Conservation (phyloP, 441 rosid species). For the Bruguiera hainesii region DNA sequence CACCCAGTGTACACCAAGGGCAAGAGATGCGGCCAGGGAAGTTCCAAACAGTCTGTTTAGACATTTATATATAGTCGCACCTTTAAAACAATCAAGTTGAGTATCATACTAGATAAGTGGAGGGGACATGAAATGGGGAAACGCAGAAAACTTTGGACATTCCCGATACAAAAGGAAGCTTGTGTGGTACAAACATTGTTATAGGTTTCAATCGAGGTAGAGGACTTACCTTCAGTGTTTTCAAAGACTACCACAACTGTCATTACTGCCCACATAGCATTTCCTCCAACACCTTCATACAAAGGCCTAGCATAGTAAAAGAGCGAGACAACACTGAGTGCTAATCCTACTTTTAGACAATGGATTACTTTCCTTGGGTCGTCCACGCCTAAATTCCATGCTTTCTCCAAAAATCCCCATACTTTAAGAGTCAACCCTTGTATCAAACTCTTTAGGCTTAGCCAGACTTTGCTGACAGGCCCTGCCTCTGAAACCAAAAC, state of each 20-base stretch:
- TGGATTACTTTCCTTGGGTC: conserved; percentile 69
- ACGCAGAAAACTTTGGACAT: not conserved
- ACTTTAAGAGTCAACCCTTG: conserved; percentile 14
- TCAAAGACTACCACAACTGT: conserved; percentile 90
- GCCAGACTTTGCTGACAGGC: conserved; percentile 20
- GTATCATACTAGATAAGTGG: not conserved
- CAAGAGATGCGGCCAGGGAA: conserved; percentile 56
- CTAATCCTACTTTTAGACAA: conserved; percentile 69
- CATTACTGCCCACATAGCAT: conserved; percentile 88
- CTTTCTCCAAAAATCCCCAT: conserved; percentile 30
- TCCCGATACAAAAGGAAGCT: not conserved
- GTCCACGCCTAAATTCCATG: conserved; percentile 48
- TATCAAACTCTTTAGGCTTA: conserved; percentile 17
- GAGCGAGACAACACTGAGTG: conserved; percentile 55
- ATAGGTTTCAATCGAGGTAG: not conserved
- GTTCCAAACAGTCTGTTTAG: conserved; percentile 67
- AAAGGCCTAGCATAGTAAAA: conserved; percentile 63
- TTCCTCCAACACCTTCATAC: conserved; percentile 58
- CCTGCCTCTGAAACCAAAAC: conserved; percentile 30
- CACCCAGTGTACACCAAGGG: conserved; percentile 62
- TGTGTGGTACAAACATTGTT: not conserved
- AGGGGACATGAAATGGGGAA: too few species aligned
- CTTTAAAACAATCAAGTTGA: conserved; percentile 25
- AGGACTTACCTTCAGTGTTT: conserved; percentile 58
- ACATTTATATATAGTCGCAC: conserved; percentile 77